Conservation (phyloP, 192 early-diverging fungal species). For the Dissophora globulifera region DNA sequence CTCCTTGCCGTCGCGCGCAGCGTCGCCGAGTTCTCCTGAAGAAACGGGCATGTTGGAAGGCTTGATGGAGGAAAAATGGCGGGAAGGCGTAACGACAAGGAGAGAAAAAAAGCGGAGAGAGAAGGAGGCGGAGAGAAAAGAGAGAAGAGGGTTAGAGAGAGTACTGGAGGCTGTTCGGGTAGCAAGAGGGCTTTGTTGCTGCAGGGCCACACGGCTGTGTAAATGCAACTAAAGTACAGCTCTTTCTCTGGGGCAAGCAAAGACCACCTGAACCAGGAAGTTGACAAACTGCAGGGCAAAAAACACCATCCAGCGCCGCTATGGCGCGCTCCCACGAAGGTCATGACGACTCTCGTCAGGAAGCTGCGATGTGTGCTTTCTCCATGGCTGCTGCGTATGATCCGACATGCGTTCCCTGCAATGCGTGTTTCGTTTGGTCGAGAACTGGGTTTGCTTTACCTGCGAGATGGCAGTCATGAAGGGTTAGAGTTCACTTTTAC, state of each 20-base stretch:
- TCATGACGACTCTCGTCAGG: no score
- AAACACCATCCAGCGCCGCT: no score
- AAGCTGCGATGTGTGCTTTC: no score
- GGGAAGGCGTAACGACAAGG: neutral
- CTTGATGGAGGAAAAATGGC: neutral
- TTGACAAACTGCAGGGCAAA: neutral
- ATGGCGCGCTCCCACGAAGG: no score
- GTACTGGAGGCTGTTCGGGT: no score
- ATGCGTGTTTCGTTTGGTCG: no score
- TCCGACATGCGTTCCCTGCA: no score
- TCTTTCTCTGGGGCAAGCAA: no score
- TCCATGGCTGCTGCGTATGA: no score
- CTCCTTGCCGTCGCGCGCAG: neutral
- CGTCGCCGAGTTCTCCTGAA: neutral
- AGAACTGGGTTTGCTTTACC: neutral
- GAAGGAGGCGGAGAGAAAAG: neutral
- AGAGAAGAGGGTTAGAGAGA: no score
- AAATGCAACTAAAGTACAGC: neutral
- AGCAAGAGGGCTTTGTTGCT: no score
- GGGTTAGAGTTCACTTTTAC: no score
- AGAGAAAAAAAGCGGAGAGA: neutral
- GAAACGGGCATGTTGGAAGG: neutral
- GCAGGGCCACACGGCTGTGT: neutral
- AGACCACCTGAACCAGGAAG: constrained; percentile 2
- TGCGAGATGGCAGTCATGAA: constrained; percentile 1